Conservation (phyloP, 1,139 yeast species). For the Candida sp. region DNA sequence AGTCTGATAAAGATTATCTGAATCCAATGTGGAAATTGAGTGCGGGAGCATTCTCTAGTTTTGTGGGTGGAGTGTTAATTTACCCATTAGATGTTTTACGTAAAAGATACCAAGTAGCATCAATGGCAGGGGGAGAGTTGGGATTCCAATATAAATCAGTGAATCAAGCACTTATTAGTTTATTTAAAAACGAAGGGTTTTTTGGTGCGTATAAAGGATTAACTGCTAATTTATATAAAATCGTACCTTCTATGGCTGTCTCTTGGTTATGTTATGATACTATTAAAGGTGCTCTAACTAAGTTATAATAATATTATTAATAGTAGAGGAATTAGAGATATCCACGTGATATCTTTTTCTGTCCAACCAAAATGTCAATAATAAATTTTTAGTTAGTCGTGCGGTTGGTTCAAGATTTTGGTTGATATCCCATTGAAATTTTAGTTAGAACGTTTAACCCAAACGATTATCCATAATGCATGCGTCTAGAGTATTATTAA, state of each 20-base stretch:
- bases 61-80: slow-evolving; percentile 76
- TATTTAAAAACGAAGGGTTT: slow-evolving; percentile 71
- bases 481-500: slow-evolving; percentile 51
- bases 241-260: slow-evolving; percentile 93
- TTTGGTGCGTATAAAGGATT: slow-evolving; percentile 86
- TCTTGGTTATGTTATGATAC: slow-evolving; percentile 87
- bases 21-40: slow-evolving; percentile 58
- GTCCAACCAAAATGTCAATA: slow-evolving; percentile 9
- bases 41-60: slow-evolving; percentile 75
- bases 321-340: background rate
- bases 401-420: background rate
- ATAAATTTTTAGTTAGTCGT: slow-evolving; percentile 1
- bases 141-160: slow-evolving; percentile 82
- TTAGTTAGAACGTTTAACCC: background rate
- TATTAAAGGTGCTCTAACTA: slow-evolving; percentile 40
- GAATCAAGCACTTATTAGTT: slow-evolving; percentile 64
- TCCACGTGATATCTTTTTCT: slow-evolving; percentile 4
- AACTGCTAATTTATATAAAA: slow-evolving; percentile 84
- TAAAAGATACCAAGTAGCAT: slow-evolving; percentile 86
- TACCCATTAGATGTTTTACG: slow-evolving; percentile 90
- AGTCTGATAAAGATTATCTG: slow-evolving; percentile 30
- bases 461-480: slow-evolving; percentile 34
- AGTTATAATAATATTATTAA: slow-evolving; percentile 20
- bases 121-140: slow-evolving; percentile 72
- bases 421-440: background rate